Conservation (phyloP, 1,139 yeast species). For the Nadsonia commutata region DNA sequence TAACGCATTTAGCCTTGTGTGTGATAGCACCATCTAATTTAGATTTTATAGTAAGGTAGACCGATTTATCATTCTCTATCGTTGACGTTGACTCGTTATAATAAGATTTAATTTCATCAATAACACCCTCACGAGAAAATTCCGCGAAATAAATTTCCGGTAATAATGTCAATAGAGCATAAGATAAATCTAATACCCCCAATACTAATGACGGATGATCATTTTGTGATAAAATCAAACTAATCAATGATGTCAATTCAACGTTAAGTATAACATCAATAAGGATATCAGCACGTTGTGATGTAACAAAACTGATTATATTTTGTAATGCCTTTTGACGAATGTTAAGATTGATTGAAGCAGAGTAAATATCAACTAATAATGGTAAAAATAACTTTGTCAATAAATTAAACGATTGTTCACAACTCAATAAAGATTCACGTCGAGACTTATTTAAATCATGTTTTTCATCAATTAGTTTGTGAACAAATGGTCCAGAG, state of each 20-base stretch:
- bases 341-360: slow-evolving; percentile 56
- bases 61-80: too few relatives aligned
- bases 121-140: slow-evolving; percentile 61
- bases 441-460: slow-evolving; percentile 6
- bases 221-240: slow-evolving; percentile 54
- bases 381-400: slow-evolving; percentile 20
- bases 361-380: slow-evolving; percentile 56
- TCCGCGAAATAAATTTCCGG: slow-evolving; percentile 32
- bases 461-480: slow-evolving; percentile 7
- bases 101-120: slow-evolving; percentile 31
- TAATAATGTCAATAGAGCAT: slow-evolving; percentile 30
- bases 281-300: slow-evolving; percentile 16
- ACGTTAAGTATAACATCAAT: slow-evolving; percentile 15
- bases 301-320: slow-evolving; percentile 36
- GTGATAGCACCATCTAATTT: not conserved
- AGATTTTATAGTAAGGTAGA: not conserved
- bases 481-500: slow-evolving; percentile 19
- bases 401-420: not conserved
- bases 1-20: not conserved
- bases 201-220: slow-evolving; percentile 29
- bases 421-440: not conserved
- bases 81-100: not conserved
- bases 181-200: slow-evolving; percentile 40
- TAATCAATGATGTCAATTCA: slow-evolving; percentile 32
- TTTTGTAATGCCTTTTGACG: slow-evolving; percentile 47